These are phyloP conservation scores for Antitrichia curtipendula DNA, from an alignment of 225 moss, liverwort and hornwort genomes.

Conservation along the genomic window DNA sequence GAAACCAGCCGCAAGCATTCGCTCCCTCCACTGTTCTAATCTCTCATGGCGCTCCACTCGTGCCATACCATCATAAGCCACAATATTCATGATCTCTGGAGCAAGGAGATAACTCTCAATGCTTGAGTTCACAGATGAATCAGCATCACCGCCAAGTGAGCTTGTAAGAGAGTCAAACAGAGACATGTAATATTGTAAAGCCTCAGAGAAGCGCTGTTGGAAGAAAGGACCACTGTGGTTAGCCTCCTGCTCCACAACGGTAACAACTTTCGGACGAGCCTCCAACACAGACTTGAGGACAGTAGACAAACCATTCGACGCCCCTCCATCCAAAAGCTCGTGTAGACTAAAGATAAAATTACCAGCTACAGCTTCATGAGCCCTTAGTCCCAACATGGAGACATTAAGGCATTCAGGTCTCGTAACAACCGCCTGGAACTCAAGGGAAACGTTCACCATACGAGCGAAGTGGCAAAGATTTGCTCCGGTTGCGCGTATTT, in stretches of 20 bases:
- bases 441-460: constrained; percentile 22
- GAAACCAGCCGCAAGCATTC: constrained; percentile 30
- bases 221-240: constrained; percentile 28
- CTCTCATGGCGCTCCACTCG: constrained; percentile 38
- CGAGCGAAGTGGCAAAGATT: constrained; percentile 37
- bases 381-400: constrained; percentile 30
- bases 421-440: constrained; percentile 44
- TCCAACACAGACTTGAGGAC: constrained; percentile 20
- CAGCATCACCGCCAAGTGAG: constrained; percentile 16
- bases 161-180: constrained; percentile 47
- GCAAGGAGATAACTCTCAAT: constrained; percentile 46
- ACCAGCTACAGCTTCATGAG: constrained; percentile 42
- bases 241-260: constrained; percentile 51
- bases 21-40: constrained; percentile 38
- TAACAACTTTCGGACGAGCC: constrained; percentile 38
- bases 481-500: constrained; percentile 34
- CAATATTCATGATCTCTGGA: constrained; percentile 49
- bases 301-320: constrained; percentile 10
- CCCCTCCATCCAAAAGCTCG: constrained; percentile 24
- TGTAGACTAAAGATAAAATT: constrained; percentile 58
- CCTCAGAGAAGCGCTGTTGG: constrained; percentile 55
- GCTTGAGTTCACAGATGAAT: constrained; percentile 18
- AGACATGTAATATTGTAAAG: constrained; percentile 40
- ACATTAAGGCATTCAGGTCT: constrained; percentile 34
- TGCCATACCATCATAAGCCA: constrained; percentile 37